Evolutionary conservation across 352 stramenopile genomes (phyloP).

Genomic region (Globisporangium nodosum): DNA sequence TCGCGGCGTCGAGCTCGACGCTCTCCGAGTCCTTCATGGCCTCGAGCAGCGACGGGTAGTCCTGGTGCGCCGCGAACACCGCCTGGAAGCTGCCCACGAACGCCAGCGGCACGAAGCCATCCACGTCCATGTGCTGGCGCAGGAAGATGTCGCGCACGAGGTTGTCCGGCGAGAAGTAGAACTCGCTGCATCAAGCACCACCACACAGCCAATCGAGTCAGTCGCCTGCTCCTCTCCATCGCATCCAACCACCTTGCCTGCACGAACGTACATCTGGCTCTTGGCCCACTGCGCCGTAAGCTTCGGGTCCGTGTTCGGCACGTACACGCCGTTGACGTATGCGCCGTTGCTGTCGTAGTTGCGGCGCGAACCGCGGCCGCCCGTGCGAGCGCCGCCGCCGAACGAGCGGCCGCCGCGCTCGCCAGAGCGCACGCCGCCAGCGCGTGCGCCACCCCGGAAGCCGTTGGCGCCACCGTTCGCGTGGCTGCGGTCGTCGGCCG

Average conservation of each 20-base stretch:
- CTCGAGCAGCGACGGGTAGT: conserved; percentile 76
- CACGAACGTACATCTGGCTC: conserved; percentile 67
- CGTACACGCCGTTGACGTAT: conserved; percentile 78
- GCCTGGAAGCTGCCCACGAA: conserved; percentile 89
- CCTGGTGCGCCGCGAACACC: conserved; percentile 80
- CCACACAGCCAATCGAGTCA: conserved; percentile 5
- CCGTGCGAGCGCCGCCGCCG: conserved; percentile 1
- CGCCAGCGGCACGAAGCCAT: conserved; percentile 84
- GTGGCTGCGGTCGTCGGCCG: background rate
- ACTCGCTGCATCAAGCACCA: conserved; percentile 47
- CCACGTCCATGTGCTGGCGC: conserved; percentile 83
- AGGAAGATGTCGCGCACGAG: conserved; percentile 82
- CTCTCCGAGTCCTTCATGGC: conserved; percentile 58
- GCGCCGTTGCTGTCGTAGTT: conserved; percentile 50
- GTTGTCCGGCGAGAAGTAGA: conserved; percentile 84
- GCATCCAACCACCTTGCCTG: background rate
- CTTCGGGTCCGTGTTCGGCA: conserved; percentile 60
- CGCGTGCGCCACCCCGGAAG: conserved; percentile 24
- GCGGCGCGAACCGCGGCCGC: conserved; percentile 33
- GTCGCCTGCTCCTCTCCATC: background rate
- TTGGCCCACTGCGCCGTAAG: conserved; percentile 79
- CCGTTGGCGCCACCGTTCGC: conserved; percentile 3
- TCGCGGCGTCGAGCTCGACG: conserved; percentile 80
- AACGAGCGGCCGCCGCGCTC: conserved; percentile 14
- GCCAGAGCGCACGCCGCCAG: conserved; percentile 14